Conservation (phyloP, 345 rosid genomes). For the Nephelium lappaceum region DNA sequence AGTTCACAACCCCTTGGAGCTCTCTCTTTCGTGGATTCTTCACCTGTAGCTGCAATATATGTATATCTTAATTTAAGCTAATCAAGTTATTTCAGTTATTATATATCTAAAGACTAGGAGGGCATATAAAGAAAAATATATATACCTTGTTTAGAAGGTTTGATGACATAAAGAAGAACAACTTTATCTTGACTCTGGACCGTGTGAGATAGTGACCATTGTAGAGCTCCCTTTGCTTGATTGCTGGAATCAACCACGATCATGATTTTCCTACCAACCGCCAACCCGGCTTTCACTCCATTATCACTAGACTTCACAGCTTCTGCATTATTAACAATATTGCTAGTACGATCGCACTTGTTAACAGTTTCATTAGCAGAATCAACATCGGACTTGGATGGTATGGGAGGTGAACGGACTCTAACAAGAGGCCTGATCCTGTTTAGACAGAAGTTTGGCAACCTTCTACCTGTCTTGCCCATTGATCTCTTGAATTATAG, state of each 20-base stretch:
- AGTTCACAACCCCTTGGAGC: conserved; percentile 55
- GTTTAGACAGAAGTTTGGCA: conserved; percentile 76
- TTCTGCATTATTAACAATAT: conserved; percentile 3
- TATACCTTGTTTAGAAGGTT: conserved; percentile 56
- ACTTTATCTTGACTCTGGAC: conserved; percentile 74
- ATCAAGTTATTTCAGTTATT: too few species aligned
- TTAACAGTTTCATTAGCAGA: conserved; percentile 21
- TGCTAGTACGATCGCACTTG: conserved; percentile 11
- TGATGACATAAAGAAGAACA: conserved; percentile 67
- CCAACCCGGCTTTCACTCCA: conserved; percentile 21
- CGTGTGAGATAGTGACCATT: conserved; percentile 89
- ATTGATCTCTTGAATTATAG: conserved; percentile 23
- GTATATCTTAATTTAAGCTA: background rate
- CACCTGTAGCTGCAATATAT: conserved; percentile 32
- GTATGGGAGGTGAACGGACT: conserved; percentile 68
- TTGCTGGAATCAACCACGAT: conserved; percentile 79
- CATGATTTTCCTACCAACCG: conserved; percentile 70
- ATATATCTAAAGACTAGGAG: background rate
- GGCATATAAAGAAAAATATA: background rate
- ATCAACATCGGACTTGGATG: conserved; percentile 34
- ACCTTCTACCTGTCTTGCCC: conserved; percentile 57
- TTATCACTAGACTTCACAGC: background rate
- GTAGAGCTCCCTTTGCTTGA: conserved; percentile 81
- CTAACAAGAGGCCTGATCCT: conserved; percentile 75
- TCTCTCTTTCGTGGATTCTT: conserved; percentile 42